Evolutionary conservation across 768 basidiomycete species (phyloP), one percentile per base, ranked within the genome.

Genomic region (Sporobolomyces roseus): DNA sequence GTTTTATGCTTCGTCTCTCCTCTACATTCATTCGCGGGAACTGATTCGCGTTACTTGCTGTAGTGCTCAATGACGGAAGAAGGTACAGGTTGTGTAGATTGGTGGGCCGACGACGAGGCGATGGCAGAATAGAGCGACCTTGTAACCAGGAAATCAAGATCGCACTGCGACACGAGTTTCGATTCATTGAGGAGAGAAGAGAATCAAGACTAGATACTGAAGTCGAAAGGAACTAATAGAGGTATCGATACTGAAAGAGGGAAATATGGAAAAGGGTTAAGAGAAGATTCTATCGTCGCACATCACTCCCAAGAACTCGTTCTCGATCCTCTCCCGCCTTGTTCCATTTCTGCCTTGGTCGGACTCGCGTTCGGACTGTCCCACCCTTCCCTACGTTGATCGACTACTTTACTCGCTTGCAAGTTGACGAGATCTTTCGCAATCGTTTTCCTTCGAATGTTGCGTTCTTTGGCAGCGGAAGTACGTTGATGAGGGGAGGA

Each of bases 1-100:
- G 77, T 75, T 16, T 30, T 4, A 13, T n/a, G n/a, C n/a, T n/a
- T n/a, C n/a, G n/a, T n/a, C n/a, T n/a, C 27, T 32, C 23, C 30
- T 7, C 36, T 35, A 14, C 2, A 21, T 29, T 29, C 38, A 17
- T 9, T 9, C 17, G 9, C 10, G 9, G 38, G 38, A 41, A 29
- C 53, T 35, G 10, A 10, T 16, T 19, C 45, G 43, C 27, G 27
- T 46, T 46, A 16, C 46, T 33, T 27, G 16, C 33, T 41, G n/a
- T 68, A 80, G 80, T 78, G 74, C 7, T 79, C 80, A 16, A 80
- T 81, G 56, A 74, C 76, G 3, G 80, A 81, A 55, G 75, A 78
- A 32, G 80, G 80, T 0, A 67, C 79, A 21, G 80, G 80, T 10
- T 70, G 79, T 2, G 70, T 79, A 9, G 77, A 75, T 4, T 81